Conservation (phyloP, 139 green algal genomes). For the Micractinium conductrix region DNA sequence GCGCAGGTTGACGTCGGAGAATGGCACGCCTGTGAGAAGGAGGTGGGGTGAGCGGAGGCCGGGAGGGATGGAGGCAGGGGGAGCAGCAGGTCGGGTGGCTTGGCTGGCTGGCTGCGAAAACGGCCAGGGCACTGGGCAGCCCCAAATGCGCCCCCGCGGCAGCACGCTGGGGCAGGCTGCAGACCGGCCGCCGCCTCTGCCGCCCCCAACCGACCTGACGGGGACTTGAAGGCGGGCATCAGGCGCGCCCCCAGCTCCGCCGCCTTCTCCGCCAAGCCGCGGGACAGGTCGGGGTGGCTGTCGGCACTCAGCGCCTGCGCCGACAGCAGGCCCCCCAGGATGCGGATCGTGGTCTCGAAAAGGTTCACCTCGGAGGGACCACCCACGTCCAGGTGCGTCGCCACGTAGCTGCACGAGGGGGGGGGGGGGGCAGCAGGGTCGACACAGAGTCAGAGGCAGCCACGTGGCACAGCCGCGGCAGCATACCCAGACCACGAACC, state of each 20-base stretch:
- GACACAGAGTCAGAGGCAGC: no score
- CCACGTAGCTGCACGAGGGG: conserved; percentile 19
- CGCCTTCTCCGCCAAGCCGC: conserved; percentile 39
- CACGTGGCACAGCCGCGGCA: no score
- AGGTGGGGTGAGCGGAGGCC: no score
- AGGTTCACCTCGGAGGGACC: conserved; percentile 63
- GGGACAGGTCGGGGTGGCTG: conserved; percentile 5
- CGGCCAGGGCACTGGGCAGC: no score
- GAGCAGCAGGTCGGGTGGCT: no score
- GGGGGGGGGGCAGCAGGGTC: no score
- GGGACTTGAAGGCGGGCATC: conserved; percentile 44
- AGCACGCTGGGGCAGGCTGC: no score
- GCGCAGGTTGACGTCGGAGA: conserved; percentile 63
- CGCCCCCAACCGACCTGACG: conserved; percentile 38
- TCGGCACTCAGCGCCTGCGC: conserved; percentile 72
- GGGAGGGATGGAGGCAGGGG: no score
- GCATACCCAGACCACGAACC: no score
- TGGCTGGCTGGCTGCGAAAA: no score
- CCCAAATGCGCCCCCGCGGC: no score
- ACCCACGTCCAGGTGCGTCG: conserved; percentile 12
- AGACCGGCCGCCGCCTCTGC: no score
- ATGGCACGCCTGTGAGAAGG: conserved; percentile 60
- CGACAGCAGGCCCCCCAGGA: conserved; percentile 89
- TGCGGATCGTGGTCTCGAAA: conserved; percentile 95
- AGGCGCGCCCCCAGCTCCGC: conserved; percentile 55